A percentile compares a stretch with the other conserved stretches of the same genome.
phyloP scores from a whole-genome alignment of 257 asterid genomes.

The Scutellaria minor region DNA sequence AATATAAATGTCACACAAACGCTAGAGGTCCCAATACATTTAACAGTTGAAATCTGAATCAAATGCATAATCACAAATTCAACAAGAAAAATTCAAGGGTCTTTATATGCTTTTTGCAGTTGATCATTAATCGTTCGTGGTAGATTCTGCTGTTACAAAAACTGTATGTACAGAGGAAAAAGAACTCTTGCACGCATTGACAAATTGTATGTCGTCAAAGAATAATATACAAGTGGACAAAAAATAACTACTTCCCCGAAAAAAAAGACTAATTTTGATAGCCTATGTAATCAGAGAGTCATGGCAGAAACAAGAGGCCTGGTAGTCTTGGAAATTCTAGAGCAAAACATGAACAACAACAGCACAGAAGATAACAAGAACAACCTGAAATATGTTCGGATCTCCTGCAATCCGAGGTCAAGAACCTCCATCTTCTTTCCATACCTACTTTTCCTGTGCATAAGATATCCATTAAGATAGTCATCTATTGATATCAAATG shows the following conservation, averaged over 20 bases:
- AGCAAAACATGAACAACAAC: conserved; percentile 92
- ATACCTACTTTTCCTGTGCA: conserved; percentile 81
- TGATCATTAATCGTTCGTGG: neutral
- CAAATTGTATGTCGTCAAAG: conserved; percentile 23
- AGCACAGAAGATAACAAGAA: conserved; percentile 91
- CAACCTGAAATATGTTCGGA: conserved; percentile 84
- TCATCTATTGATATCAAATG: conserved; percentile 86
- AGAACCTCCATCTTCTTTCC: conserved; percentile 92
- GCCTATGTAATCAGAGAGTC: conserved; percentile 49
- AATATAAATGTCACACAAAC: too few relatives aligned
- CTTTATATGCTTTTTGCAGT: neutral
- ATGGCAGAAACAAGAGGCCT: conserved; percentile 81
- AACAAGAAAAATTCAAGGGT: neutral
- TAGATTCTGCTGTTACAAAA: conserved; percentile 25
- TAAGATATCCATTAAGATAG: conserved; percentile 78
- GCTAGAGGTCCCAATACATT: too few relatives aligned
- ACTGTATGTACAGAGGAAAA: conserved; percentile 35
- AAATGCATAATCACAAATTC: neutral
- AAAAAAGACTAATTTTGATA: neutral
- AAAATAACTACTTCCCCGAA: conserved; percentile 25
- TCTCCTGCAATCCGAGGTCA: conserved; percentile 95
- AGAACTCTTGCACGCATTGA: conserved; percentile 28
- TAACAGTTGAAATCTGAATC: neutral
- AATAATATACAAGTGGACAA: conserved; percentile 48
- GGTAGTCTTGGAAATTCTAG: conserved; percentile 86